Percentiles rank a stretch among this genome's conserved stretches.
Conservation (phyloP, 768 basidiomycete genomes). For the Tricholoma sp. region DNA sequence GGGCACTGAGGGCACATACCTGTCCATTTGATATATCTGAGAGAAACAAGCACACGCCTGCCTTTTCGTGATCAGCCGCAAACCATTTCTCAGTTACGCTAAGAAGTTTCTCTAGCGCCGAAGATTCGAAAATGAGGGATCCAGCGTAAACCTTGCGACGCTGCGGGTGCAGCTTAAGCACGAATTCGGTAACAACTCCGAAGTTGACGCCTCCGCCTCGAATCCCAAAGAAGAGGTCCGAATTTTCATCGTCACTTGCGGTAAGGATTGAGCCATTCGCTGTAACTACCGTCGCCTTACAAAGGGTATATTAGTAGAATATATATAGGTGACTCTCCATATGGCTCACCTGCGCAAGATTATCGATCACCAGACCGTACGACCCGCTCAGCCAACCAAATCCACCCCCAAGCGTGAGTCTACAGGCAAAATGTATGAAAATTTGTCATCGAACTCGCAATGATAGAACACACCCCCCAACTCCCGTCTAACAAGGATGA, state of each 20-base stretch:
- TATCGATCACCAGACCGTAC: slow-evolving; percentile 46
- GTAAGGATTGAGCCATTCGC: slow-evolving; percentile 14
- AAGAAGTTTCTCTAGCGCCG: slow-evolving; percentile 26
- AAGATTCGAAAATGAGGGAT: slow-evolving; percentile 27
- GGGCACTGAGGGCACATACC: slow-evolving; percentile 20
- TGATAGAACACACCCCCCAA: slow-evolving; percentile 37
- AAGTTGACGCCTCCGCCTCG: slow-evolving; percentile 51
- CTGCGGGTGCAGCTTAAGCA: slow-evolving; percentile 43
- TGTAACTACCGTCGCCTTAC: slow-evolving; percentile 16
- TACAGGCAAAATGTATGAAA: slow-evolving; percentile 8
- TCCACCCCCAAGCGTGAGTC: slow-evolving; percentile 49
- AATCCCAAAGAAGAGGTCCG: slow-evolving; percentile 49
- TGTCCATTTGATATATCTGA: slow-evolving; percentile 32
- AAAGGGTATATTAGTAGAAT: too few species aligned
- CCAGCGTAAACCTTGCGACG: slow-evolving; percentile 42
- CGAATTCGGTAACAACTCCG: slow-evolving; percentile 51
- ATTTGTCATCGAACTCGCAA: background rate
- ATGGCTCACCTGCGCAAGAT: slow-evolving; percentile 31
- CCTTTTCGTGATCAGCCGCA: slow-evolving; percentile 28
- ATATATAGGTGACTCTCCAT: background rate
- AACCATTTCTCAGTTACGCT: slow-evolving; percentile 33
- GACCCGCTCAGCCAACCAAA: slow-evolving; percentile 45
- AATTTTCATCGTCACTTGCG: slow-evolving; percentile 29
- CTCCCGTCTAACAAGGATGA: slow-evolving; percentile 35
- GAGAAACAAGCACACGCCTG: slow-evolving; percentile 31